Evolutionary conservation across 108 stramenopile species (phyloP), one percentile per base, ranked within the genome.

Genomic region (Cyclotella kingstonii): DNA sequence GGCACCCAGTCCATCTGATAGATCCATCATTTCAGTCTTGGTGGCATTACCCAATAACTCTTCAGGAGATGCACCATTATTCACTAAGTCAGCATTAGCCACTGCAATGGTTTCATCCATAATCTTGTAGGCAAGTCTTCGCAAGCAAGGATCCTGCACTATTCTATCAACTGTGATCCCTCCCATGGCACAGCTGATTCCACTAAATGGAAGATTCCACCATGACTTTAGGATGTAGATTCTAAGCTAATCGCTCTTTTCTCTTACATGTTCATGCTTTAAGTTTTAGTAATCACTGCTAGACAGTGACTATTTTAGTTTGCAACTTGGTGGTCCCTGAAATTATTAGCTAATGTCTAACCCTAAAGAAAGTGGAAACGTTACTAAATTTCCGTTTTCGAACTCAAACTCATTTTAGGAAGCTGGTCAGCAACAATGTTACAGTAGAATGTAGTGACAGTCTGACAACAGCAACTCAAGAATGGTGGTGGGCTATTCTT

Each of bases 141-240:
- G 70, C 38, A 89, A 58, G 43, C 81, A 79, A 14, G 75, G 70
- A 82, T 93, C 86, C 8, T 33, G 60, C n/a, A 85, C 82, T 38
- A 93, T 84, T 43, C 73, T 78, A 59, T 93, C 91, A 22, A 87
- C 71, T 6, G 87, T 87, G 22, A 89, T 83, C 10, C 91, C 91
- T 51, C 84, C 84, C 88, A 93, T 86, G 10, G 88, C 86, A 0
- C 89, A 86, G 17, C 71, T 76, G 34, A 93, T 84, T 5, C 88
- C 88, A 78, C 85, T 89, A 59, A 87, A 93, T 10, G 91, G 91
- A 10, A 89, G 49, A 60, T 93, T 93, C 86, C 86, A 93, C n/a
- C n/a, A n/a, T n/a, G n/a, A n/a, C n/a, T n/a, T n/a, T n/a, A n/a
- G n/a, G n/a, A n/a, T n/a, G n/a, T n/a, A n/a, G n/a, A n/a, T n/a